Evolutionary conservation across 1,139 yeast genomes (phyloP).

Genomic region (Candida pseudoviswanathii): DNA sequence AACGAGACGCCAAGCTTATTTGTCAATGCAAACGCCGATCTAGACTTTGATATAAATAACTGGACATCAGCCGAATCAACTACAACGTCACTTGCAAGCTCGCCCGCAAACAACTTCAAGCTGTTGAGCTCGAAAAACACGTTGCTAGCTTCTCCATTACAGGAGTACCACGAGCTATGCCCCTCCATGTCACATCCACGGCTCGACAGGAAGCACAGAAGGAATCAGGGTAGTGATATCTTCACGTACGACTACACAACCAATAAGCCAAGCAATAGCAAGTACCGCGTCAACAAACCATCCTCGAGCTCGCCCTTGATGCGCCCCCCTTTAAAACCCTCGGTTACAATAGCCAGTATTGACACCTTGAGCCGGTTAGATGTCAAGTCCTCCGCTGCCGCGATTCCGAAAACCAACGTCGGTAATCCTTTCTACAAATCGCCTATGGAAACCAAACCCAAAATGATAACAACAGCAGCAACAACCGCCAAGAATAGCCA

Average conservation of each 20-base stretch:
- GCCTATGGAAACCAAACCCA: neutral
- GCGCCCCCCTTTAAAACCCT: slow-evolving; percentile 24
- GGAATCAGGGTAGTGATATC: slow-evolving; percentile 10
- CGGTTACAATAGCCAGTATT: slow-evolving; percentile 29
- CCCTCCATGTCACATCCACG: neutral
- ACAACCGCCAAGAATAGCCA: neutral
- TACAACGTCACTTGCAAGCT: neutral
- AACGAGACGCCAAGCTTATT: slow-evolving; percentile 6
- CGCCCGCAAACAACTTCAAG: neutral
- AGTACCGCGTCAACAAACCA: slow-evolving; percentile 12
- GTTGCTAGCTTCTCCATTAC: slow-evolving; percentile 5
- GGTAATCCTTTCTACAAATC: slow-evolving; percentile 20
- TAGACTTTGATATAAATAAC: neutral
- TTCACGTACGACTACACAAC: slow-evolving; percentile 14
- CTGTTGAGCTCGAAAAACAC: slow-evolving; percentile 4
- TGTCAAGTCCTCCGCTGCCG: slow-evolving; percentile 8
- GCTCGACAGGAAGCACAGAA: neutral
- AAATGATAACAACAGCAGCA: neutral
- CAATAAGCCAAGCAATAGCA: slow-evolving; percentile 6
- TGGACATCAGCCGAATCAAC: neutral
- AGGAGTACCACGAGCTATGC: neutral
- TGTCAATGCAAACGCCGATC: neutral
- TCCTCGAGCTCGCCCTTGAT: slow-evolving; percentile 11
- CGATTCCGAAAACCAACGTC: slow-evolving; percentile 9
- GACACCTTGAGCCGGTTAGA: slow-evolving; percentile 12